phyloP scores from a whole-genome alignment of 2,329 filamentous ascomycete species.

The Davidsoniella virescens region DNA sequence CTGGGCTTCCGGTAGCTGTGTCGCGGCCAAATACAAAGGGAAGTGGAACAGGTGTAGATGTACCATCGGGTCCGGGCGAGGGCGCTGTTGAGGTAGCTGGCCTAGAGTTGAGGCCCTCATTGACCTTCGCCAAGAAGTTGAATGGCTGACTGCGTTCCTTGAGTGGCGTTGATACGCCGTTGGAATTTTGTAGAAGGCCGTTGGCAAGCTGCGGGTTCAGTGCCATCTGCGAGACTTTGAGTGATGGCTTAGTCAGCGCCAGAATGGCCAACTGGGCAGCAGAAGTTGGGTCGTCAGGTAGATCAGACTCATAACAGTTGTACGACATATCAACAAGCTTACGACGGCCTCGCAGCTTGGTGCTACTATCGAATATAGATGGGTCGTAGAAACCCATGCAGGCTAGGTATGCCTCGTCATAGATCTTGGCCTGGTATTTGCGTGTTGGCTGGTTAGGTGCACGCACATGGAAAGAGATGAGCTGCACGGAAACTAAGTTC shows the following conservation, averaged over 20 bases:
- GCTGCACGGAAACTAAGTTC: conserved; percentile 72
- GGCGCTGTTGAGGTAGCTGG: conserved; percentile 75
- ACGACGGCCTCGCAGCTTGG: conserved; percentile 64
- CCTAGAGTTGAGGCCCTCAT: conserved; percentile 57
- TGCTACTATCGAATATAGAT: conserved; percentile 63
- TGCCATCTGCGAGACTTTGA: conserved; percentile 28
- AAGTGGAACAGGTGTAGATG: conserved; percentile 47
- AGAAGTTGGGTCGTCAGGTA: conserved; percentile 77
- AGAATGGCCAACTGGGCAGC: conserved; percentile 60
- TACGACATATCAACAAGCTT: conserved; percentile 76
- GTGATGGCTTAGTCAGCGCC: conserved; percentile 41
- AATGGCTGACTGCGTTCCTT: conserved; percentile 51
- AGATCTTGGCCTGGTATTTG: conserved; percentile 93
- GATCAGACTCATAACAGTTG: conserved; percentile 79
- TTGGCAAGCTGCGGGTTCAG: conserved; percentile 27
- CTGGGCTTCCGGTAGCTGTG: conserved; percentile 32
- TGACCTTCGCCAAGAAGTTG: conserved; percentile 49
- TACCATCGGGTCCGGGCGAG: conserved; percentile 69
- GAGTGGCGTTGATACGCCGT: conserved; percentile 39
- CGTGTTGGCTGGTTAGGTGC: conserved; percentile 75
- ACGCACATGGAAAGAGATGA: conserved; percentile 79
- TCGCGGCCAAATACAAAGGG: conserved; percentile 35
- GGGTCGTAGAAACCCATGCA: conserved; percentile 92
- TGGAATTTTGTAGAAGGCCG: conserved; percentile 7
- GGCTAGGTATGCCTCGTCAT: conserved; percentile 88